A percentile compares a stretch with the other conserved stretches of the same genome.
Evolutionary conservation across 164 flowering plant genomes (phyloP).

Genomic region (Echeveria elegans): DNA sequence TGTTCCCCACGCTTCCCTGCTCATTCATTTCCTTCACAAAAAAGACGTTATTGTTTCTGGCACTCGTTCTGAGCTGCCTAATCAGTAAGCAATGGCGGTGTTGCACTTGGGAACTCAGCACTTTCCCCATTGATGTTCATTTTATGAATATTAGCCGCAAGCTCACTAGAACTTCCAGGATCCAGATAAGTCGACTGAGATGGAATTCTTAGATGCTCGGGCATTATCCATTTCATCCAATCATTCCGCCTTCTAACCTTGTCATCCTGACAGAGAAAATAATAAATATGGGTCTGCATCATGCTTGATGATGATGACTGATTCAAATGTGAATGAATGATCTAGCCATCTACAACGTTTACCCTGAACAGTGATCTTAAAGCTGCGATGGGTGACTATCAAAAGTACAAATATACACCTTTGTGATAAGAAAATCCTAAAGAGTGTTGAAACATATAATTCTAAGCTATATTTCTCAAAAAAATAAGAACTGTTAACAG

Average conservation of each 20-base stretch:
- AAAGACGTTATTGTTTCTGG: not conserved
- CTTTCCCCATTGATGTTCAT: not conserved
- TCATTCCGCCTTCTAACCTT: slow-evolving; percentile 42
- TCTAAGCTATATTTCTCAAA: not conserved
- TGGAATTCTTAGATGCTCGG: slow-evolving; percentile 19
- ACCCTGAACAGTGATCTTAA: not conserved
- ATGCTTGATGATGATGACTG: not conserved
- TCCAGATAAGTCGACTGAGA: slow-evolving; percentile 14
- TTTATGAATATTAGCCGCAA: slow-evolving; percentile 9
- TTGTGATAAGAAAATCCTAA: not conserved
- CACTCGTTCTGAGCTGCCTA: not conserved
- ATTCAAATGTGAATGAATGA: not conserved
- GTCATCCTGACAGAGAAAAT: slow-evolving; percentile 32
- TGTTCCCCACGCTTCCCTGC: not conserved
- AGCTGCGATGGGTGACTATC: too few relatives aligned
- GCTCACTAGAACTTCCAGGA: slow-evolving; percentile 12
- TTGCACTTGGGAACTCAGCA: not conserved
- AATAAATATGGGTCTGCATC: not conserved
- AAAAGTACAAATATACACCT: too few relatives aligned
- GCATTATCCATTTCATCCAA: slow-evolving; percentile 46
- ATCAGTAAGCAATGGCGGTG: not conserved
- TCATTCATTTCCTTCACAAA: not conserved
- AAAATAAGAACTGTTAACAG: not conserved
- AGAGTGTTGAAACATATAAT: not conserved
- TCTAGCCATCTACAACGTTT: not conserved